Percentiles rank a stretch among this genome's conserved stretches.
Conservation (phyloP, 805 yeast genomes). For the Pichia californica region DNA sequence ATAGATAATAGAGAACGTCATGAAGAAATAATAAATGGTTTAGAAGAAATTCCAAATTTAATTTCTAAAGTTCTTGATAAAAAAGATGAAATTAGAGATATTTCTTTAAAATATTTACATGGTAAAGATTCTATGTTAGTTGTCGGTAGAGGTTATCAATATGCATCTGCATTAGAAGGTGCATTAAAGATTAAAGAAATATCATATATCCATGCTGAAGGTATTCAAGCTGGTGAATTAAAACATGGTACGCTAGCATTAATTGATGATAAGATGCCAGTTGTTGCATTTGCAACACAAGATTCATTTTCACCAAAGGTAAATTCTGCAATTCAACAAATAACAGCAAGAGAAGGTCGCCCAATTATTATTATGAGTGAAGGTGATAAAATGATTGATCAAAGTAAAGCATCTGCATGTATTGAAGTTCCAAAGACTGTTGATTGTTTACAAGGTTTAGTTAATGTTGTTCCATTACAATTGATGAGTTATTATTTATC, state of each 20-base stretch:
- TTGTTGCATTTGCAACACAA: constrained; percentile 92
- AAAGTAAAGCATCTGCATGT: constrained; percentile 54
- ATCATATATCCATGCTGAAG: constrained; percentile 98
- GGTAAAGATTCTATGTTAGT: constrained; percentile 81
- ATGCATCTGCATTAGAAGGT: constrained; percentile 96
- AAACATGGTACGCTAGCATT: constrained; percentile 97
- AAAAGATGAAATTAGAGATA: constrained; percentile 64
- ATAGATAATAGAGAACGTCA: constrained; percentile 73
- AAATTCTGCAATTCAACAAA: constrained; percentile 93
- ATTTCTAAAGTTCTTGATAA: constrained; percentile 69
- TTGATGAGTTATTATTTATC: constrained; percentile 97
- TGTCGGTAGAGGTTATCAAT: constrained; percentile 96
- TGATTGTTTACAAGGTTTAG: constrained; percentile 94
- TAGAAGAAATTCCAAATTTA: constrained; percentile 77
- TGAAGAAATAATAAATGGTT: constrained; percentile 77
- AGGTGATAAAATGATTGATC: constrained; percentile 60
- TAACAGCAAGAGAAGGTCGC: constrained; percentile 93
- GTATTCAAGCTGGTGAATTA: constrained; percentile 97
- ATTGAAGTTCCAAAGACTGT: constrained; percentile 93
- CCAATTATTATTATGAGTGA: constrained; percentile 89
- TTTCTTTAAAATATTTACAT: constrained; percentile 68
- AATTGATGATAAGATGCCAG: constrained; percentile 90
- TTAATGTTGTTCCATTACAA: constrained; percentile 92
- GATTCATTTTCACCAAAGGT: constrained; percentile 96
- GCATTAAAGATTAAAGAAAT: constrained; percentile 97